phyloP scores from a whole-genome alignment of 2,329 filamentous ascomycete species.

The Cucurbitaria berberidis region DNA sequence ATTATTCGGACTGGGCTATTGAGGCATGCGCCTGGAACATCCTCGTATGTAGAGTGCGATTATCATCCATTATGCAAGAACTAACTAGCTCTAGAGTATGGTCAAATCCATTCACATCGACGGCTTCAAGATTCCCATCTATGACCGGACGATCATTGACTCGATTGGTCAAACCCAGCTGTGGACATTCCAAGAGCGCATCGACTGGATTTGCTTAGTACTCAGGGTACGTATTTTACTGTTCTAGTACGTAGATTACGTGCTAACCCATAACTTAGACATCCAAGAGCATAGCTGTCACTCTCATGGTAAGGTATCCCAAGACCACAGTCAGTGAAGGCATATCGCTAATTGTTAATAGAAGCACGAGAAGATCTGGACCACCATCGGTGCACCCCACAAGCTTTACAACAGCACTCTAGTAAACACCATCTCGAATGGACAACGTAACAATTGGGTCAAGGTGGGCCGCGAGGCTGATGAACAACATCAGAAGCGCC shows the following conservation, averaged over 20 bases:
- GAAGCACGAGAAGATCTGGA: constrained; percentile 20
- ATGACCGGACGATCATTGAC: constrained; percentile 11
- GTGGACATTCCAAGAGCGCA: constrained; percentile 18
- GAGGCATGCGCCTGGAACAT: constrained; percentile 20
- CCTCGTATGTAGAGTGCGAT: constrained; percentile 1
- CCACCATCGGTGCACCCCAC: constrained; percentile 17
- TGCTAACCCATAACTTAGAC: constrained; percentile 1
- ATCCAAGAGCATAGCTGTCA: constrained; percentile 14
- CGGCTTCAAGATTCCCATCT: constrained; percentile 16
- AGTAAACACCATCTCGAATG: constrained; percentile 14
- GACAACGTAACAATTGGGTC: constrained; percentile 12
- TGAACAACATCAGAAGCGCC: neutral
- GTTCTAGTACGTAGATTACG: neutral
- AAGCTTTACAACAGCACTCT: constrained; percentile 15
- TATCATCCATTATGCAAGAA: neutral
- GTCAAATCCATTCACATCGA: constrained; percentile 11
- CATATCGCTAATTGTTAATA: constrained; percentile 2
- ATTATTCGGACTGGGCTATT: constrained; percentile 16
- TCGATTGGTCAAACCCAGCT: constrained; percentile 15
- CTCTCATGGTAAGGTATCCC: constrained; percentile 10
- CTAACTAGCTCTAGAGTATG: constrained; percentile 2
- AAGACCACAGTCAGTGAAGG: neutral
- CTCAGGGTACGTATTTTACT: constrained; percentile 6
- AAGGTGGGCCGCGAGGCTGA: constrained; percentile 11
- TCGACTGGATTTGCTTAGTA: constrained; percentile 13